Percentiles rank a stretch among this genome's conserved stretches.
Evolutionary conservation across 2,329 filamentous ascomycete species (phyloP).

Genomic region (Ophiostoma sp.): DNA sequence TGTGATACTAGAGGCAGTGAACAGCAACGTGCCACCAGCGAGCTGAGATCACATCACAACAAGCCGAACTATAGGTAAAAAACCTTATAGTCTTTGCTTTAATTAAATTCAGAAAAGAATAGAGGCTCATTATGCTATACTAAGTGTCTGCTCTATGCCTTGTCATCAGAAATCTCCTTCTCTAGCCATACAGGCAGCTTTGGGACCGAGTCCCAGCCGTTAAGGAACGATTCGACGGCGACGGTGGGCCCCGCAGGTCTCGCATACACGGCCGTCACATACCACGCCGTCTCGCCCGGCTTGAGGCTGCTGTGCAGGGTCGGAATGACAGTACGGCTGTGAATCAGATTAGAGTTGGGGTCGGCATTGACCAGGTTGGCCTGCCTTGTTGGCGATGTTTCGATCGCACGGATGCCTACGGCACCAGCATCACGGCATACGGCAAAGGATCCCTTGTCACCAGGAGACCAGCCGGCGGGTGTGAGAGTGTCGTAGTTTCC

Average conservation of each 20-base stretch:
- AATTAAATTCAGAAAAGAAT: too few species aligned
- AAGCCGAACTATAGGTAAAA: too few species aligned
- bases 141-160: not conserved
- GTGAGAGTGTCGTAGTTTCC: slow-evolving; percentile 56
- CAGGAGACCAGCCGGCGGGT: slow-evolving; percentile 44
- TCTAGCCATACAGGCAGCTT: not conserved
- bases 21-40: too few species aligned
- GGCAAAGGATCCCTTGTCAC: slow-evolving; percentile 52
- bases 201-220: not conserved
- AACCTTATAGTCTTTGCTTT: too few species aligned
- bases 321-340: slow-evolving; percentile 66
- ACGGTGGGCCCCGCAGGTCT: slow-evolving; percentile 49
- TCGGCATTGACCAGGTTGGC: slow-evolving; percentile 69
- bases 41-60: too few species aligned
- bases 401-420: slow-evolving; percentile 54
- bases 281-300: slow-evolving; percentile 56
- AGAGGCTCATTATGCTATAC: too few species aligned
- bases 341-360: slow-evolving; percentile 71
- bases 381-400: slow-evolving; percentile 25
- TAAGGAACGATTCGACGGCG: not conserved
- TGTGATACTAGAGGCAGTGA: too few species aligned
- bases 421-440: slow-evolving; percentile 52
- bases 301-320: slow-evolving; percentile 58
- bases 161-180: not conserved
- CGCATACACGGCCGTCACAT: slow-evolving; percentile 66